A percentile compares a stretch with the other conserved stretches of the same genome.
These are phyloP conservation scores for Anethum foeniculum DNA, from an alignment of 140 eudicot genomes.

Conservation along the genomic window DNA sequence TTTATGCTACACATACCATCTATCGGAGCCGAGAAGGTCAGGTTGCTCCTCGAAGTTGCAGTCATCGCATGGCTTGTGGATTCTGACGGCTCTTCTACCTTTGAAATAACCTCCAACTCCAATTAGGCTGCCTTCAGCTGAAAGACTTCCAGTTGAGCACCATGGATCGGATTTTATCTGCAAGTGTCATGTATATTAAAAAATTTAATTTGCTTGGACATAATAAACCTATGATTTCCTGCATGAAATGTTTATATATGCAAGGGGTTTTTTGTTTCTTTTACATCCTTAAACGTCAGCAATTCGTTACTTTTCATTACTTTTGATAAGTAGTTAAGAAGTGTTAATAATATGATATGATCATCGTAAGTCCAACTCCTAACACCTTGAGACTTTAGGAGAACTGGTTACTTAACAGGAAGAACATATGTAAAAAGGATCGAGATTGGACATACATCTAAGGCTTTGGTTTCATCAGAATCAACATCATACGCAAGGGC, in stretches of 20 bases:
- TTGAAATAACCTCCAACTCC: conserved; percentile 36
- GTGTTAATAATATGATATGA: too few relatives aligned
- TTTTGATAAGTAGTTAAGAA: too few relatives aligned
- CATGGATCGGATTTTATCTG: conserved; percentile 39
- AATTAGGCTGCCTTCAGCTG: conserved; percentile 31
- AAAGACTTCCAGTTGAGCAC: conserved; percentile 46
- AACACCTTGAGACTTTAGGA: too few relatives aligned
- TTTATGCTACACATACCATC: conserved; percentile 1
- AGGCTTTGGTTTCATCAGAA: conserved; percentile 34
- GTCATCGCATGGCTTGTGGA: conserved; percentile 9
- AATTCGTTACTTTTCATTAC: too few relatives aligned
- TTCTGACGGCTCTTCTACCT: conserved; percentile 22
- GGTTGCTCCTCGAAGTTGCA: neutral
- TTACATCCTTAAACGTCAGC: too few relatives aligned
- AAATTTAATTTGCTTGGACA: neutral
- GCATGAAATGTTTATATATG: neutral
- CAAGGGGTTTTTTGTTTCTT: too few relatives aligned
- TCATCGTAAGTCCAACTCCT: too few relatives aligned
- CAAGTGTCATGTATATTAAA: neutral
- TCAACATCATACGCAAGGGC: conserved; percentile 57
- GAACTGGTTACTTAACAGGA: neutral
- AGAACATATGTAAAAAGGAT: neutral
- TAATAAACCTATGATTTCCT: neutral
- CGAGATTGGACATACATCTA: conserved; percentile 31
- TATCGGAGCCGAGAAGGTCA: conserved; percentile 1